These are phyloP conservation scores for Pelargonium australe DNA, from an alignment of 441 rosid species.

Conservation along the genomic window DNA sequence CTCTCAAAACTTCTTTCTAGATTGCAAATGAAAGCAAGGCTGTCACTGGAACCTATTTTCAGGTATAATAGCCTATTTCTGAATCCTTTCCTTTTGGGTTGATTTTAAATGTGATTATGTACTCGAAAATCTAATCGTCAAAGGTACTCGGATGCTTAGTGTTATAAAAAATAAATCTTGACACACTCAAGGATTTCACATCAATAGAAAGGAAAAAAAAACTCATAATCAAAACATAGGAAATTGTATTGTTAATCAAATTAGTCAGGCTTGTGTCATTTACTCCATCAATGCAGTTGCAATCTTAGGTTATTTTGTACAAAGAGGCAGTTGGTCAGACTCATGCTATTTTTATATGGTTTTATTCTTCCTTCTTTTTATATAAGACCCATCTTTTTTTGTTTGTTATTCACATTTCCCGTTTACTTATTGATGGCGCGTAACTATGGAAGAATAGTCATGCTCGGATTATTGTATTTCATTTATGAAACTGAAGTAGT, in stretches of 20 bases:
- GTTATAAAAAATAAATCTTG: not conserved
- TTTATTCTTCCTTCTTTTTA: not conserved
- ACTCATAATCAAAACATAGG: not conserved
- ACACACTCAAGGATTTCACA: not conserved
- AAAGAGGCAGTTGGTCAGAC: not conserved
- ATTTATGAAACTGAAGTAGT: not conserved
- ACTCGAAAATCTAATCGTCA: not conserved
- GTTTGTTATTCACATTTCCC: not conserved
- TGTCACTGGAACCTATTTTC: constrained; percentile 86
- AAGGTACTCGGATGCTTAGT: not conserved
- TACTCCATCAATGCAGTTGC: not conserved
- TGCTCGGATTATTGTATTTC: not conserved
- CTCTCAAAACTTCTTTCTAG: constrained; percentile 59
- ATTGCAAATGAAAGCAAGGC: constrained; percentile 71
- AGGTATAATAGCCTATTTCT: constrained; percentile 37
- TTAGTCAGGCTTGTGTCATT: not conserved
- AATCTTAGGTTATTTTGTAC: not conserved
- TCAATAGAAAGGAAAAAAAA: not conserved
- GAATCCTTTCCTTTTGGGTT: not conserved
- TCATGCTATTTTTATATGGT: not conserved
- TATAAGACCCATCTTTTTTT: not conserved
- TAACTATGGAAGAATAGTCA: not conserved
- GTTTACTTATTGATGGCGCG: not conserved
- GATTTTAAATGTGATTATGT: not conserved
- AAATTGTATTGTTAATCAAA: not conserved